Conservation (phyloP, 2,329 filamentous ascomycete species). For the Diaporthe sp. region DNA sequence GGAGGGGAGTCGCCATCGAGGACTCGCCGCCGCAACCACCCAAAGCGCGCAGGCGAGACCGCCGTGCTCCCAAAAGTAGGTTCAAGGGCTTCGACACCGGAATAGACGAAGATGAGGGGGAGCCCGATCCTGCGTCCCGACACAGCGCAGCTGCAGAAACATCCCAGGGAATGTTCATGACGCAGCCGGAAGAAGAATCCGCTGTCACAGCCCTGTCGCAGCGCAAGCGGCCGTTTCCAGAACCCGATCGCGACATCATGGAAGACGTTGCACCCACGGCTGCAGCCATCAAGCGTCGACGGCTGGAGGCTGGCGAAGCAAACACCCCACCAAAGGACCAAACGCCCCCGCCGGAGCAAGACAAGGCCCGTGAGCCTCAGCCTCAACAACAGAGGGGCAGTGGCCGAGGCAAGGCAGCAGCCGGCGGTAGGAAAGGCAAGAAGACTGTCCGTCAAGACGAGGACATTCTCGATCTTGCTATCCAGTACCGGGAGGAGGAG, state of each 20-base stretch:
- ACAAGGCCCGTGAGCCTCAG: conserved; percentile 41
- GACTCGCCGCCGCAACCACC: conserved; percentile 41
- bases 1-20: conserved; percentile 22
- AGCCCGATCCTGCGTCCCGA: conserved; percentile 32
- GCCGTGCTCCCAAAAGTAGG: conserved; percentile 63
- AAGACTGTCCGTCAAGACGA: conserved; percentile 33
- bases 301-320: conserved; percentile 71
- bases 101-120: conserved; percentile 54
- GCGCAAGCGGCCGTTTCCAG: conserved; percentile 60
- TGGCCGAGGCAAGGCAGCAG: conserved; percentile 53
- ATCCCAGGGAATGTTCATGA: conserved; percentile 68
- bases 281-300: conserved; percentile 83
- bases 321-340: conserved; percentile 54
- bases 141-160: conserved; percentile 33
- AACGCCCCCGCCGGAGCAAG: conserved; percentile 44
- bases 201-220: conserved; percentile 45
- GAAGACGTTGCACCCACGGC: conserved; percentile 82
- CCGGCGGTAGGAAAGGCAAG: conserved; percentile 59
- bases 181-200: conserved; percentile 57
- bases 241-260: conserved; percentile 69
- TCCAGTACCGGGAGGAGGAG: conserved; percentile 72
- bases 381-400: conserved; percentile 41
- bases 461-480: conserved; percentile 77
- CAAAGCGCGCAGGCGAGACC: conserved; percentile 50
- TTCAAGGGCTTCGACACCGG: conserved; percentile 81